These are phyloP conservation scores for Cyclotella atomus DNA, from an alignment of 108 stramenopile genomes.

Conservation along the genomic window DNA sequence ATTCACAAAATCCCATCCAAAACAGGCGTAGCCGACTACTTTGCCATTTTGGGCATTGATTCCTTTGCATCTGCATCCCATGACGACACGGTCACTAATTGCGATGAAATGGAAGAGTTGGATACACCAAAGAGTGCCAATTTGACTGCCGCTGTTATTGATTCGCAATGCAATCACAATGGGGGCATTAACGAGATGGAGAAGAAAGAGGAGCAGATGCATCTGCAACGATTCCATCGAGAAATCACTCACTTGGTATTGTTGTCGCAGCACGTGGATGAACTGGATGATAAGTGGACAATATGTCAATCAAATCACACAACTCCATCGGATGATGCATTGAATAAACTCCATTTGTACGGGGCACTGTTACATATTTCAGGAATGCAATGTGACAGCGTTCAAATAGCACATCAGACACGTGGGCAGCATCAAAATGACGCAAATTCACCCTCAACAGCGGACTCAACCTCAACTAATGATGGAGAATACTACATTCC, in stretches of 20 bases:
- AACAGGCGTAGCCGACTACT: slow-evolving; percentile 85
- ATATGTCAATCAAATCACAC: neutral
- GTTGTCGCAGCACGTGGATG: neutral
- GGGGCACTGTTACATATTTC: neutral
- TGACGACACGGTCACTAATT: slow-evolving; percentile 24
- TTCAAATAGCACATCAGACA: slow-evolving; percentile 63
- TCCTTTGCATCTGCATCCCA: neutral
- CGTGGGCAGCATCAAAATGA: slow-evolving; percentile 51
- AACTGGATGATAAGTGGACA: slow-evolving; percentile 9
- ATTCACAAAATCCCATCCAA: slow-evolving; percentile 1
- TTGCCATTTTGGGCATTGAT: slow-evolving; percentile 76
- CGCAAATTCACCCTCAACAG: neutral
- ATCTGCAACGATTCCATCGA: slow-evolving; percentile 71
- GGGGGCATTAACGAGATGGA: neutral
- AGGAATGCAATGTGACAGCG: neutral
- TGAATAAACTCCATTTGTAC: neutral
- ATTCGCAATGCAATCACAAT: too few species aligned
- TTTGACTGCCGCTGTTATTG: neutral
- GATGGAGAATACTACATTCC: slow-evolving; percentile 36
- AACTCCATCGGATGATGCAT: neutral
- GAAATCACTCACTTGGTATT: slow-evolving; percentile 68
- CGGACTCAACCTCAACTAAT: neutral
- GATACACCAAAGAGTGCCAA: neutral
- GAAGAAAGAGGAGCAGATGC: slow-evolving; percentile 11
- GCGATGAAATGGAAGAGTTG: slow-evolving; percentile 26